A percentile compares a stretch with the other conserved stretches of the same genome.
Conservation (phyloP, 192 early-diverging fungal genomes). For the Gigaspora rosea region DNA sequence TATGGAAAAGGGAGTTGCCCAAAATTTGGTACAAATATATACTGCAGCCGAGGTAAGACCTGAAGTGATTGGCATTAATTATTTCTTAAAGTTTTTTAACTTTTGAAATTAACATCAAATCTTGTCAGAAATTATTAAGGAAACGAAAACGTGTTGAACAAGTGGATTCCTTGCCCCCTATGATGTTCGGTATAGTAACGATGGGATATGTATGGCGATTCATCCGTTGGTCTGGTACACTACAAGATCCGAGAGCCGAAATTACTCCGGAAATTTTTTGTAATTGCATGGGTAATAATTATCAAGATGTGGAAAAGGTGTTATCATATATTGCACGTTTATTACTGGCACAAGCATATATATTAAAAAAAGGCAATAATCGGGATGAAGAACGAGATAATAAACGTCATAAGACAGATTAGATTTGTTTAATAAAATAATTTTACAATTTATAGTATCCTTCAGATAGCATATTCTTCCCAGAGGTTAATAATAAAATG, state of each 20-base stretch:
- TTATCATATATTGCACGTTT: not conserved
- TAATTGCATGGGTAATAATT: not conserved
- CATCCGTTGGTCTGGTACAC: conserved; percentile 18
- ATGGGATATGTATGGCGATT: conserved; percentile 11
- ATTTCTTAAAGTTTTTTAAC: not conserved
- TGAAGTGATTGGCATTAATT: not conserved
- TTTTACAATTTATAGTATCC: no score
- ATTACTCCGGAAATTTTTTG: not conserved
- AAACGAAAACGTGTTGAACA: conserved; percentile 24
- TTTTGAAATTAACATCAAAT: conserved; percentile 7
- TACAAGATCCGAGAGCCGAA: not conserved
- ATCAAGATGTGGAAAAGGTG: not conserved
- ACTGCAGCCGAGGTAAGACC: conserved; percentile 24
- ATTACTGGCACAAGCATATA: conserved; percentile 9
- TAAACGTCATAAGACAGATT: no score
- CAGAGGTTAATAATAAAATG: no score
- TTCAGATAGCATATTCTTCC: no score
- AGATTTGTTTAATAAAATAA: no score
- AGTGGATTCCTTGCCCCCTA: not conserved
- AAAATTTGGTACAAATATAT: conserved; percentile 32
- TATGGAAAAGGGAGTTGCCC: conserved; percentile 25
- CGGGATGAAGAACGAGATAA: not conserved
- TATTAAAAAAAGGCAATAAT: not conserved
- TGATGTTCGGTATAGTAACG: conserved; percentile 28
- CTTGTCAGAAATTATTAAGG: not conserved